Conservation (phyloP, 768 basidiomycete genomes). For the Amanita rimosa region DNA sequence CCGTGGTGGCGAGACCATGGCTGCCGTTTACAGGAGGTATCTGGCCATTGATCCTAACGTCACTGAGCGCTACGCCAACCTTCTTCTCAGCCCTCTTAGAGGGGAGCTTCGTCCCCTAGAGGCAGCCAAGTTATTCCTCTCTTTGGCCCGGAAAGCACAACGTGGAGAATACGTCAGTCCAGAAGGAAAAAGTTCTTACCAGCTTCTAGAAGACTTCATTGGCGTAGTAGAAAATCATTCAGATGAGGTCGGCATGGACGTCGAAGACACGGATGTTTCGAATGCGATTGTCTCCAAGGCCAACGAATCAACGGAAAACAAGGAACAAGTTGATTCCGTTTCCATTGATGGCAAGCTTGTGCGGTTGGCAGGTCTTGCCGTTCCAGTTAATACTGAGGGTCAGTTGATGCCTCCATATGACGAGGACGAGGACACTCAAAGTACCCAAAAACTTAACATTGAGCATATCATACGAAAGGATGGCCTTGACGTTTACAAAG, state of each 20-base stretch:
- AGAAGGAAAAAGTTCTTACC: constrained; percentile 93
- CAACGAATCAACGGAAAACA: constrained; percentile 28
- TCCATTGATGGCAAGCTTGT: constrained; percentile 53
- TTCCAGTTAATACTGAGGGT: constrained; percentile 38
- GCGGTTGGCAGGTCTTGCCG: constrained; percentile 58
- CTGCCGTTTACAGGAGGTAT: constrained; percentile 81
- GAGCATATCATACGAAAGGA: constrained; percentile 79
- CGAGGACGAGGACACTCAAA: constrained; percentile 76
- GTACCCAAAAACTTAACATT: constrained; percentile 65
- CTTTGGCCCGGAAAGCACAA: constrained; percentile 74
- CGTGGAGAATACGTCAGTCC: constrained; percentile 77
- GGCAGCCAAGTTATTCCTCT: constrained; percentile 84
- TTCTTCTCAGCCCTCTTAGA: constrained; percentile 53
- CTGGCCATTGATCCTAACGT: constrained; percentile 70
- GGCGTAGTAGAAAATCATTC: constrained; percentile 84
- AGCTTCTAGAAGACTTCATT: constrained; percentile 85
- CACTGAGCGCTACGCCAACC: constrained; percentile 65
- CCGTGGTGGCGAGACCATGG: constrained; percentile 68
- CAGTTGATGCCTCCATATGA: constrained; percentile 46
- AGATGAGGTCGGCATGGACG: constrained; percentile 86
- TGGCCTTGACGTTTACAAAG: constrained; percentile 83
- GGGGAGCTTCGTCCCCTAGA: constrained; percentile 70
- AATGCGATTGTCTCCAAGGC: constrained; percentile 37
- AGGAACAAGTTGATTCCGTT: constrained; percentile 23
- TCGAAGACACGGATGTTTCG: constrained; percentile 57